These are phyloP conservation scores for Trypanosoma melophagium DNA, from an alignment of 208 protist species.

Conservation along the genomic window DNA sequence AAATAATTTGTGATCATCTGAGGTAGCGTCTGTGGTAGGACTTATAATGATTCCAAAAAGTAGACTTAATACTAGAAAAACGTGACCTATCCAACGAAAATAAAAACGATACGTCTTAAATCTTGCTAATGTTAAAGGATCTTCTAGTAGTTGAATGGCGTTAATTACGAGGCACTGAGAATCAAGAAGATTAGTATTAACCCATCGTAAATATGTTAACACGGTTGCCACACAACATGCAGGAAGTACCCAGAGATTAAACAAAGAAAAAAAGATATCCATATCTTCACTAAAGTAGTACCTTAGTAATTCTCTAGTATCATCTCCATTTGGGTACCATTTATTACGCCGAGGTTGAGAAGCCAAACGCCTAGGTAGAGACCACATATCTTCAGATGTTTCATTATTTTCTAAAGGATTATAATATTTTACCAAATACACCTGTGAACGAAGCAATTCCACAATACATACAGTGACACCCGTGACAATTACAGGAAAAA, in stretches of 20 bases:
- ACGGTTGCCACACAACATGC: conserved; percentile 50
- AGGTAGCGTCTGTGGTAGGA: conserved; percentile 32
- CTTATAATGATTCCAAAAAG: conserved; percentile 65
- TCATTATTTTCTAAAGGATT: conserved; percentile 17
- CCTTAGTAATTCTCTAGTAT: conserved; percentile 44
- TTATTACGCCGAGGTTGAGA: conserved; percentile 21
- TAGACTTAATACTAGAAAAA: conserved; percentile 46
- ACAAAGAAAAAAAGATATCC: conserved; percentile 63
- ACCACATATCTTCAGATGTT: neutral
- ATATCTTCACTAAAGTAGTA: conserved; percentile 60
- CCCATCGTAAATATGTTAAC: conserved; percentile 59
- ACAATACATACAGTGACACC: conserved; percentile 47
- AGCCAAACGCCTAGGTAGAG: conserved; percentile 10
- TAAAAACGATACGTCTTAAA: conserved; percentile 44
- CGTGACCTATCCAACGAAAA: conserved; percentile 46
- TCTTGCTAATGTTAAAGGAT: conserved; percentile 56
- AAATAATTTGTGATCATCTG: conserved; percentile 53
- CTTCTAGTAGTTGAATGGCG: conserved; percentile 65
- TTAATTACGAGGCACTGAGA: conserved; percentile 50
- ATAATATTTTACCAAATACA: conserved; percentile 51
- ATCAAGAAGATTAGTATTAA: conserved; percentile 53
- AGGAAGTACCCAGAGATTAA: conserved; percentile 59
- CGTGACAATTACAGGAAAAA: conserved; percentile 53
- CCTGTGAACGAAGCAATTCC: conserved; percentile 67
- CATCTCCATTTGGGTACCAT: conserved; percentile 40